Evolutionary conservation across 2,329 filamentous ascomycete genomes (phyloP), one percentile per base, ranked within the genome.

Genomic region (Colletotrichum sp.): DNA sequence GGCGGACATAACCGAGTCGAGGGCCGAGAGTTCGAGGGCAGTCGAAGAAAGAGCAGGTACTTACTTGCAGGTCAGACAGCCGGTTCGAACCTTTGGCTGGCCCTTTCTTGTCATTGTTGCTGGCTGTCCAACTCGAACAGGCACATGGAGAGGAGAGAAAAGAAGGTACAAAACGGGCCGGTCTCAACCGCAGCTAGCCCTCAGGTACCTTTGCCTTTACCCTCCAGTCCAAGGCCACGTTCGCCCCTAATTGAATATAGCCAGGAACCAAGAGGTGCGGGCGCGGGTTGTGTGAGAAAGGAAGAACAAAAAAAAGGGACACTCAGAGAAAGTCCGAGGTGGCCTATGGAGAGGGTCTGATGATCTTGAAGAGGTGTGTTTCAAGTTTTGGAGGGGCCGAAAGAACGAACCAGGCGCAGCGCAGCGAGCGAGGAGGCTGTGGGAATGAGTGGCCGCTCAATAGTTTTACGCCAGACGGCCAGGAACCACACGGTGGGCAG

Each of bases 41-140:
- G 8, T 43, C 13, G n/a, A 43, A 51, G 31, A 55, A 61, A 33
- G n/a, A 27, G 16, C 11, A 47, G 11, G 54, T 6, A 71, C 87
- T 75, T 77, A 89, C 87, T 89, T 89, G 87, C 88, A 90, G 59
- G 88, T 90, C 63, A 88, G 81, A 79, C 88, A 90, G 12, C 88
- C 88, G 6, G 86, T 87, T 64, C 85, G 82, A 58, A 87, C 86
- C 76, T 87, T 87, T 31, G 72, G 72, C 21, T 72, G 69, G 29
- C 72, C 72, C 34, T 74, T 74, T 55, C 72, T 66, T 38, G 72
- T 66, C 72, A 71, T 73, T 66, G 47, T 70, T 24, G 66, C 24
- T 34, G 15, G 38, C 21, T n/a, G 43, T 51, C 43, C 43, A 51
- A 13, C 43, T 51, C 43, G 43, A 51, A 51, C 43, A 16, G 27